A percentile compares a stretch with the other conserved stretches of the same genome.
These are phyloP conservation scores for Geum urbanum DNA, from an alignment of 306 rosid genomes.

Conservation along the genomic window DNA sequence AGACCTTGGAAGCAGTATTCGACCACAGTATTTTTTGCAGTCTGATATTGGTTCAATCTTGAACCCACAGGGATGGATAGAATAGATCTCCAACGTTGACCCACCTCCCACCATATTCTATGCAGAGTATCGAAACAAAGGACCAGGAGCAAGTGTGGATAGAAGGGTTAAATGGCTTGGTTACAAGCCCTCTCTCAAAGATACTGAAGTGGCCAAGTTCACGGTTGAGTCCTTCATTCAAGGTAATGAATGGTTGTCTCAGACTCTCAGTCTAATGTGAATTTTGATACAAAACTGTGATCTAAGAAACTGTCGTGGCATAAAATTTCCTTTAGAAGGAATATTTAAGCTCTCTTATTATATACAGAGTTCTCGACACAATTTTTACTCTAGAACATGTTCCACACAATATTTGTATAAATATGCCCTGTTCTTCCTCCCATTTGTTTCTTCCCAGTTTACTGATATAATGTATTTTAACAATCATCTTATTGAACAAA, in stretches of 20 bases:
- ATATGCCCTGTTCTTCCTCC: background rate
- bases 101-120: slow-evolving; percentile 61
- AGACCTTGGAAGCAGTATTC: slow-evolving; percentile 91
- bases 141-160: slow-evolving; percentile 52
- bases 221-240: slow-evolving; percentile 56
- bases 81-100: slow-evolving; percentile 51
- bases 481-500: too few species aligned
- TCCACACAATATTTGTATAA: background rate
- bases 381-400: background rate
- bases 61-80: slow-evolving; percentile 67
- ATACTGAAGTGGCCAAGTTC: slow-evolving; percentile 44
- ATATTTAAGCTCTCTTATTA: background rate
- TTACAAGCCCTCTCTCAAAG: slow-evolving; percentile 44
- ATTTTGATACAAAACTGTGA: slow-evolving; percentile 41
- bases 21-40: slow-evolving; percentile 66
- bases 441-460: background rate
- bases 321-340: background rate
- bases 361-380: background rate
- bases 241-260: slow-evolving; percentile 70
- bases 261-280: slow-evolving; percentile 36
- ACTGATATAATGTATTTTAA: too few species aligned
- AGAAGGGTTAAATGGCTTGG: slow-evolving; percentile 74
- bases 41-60: slow-evolving; percentile 51
- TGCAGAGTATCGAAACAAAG: slow-evolving; percentile 65
- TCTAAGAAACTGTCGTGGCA: slow-evolving; percentile 1